Base-by-base conservation (phyloP, 2,329 filamentous ascomycete genomes). In the Aspergillus neotritici region DNA sequence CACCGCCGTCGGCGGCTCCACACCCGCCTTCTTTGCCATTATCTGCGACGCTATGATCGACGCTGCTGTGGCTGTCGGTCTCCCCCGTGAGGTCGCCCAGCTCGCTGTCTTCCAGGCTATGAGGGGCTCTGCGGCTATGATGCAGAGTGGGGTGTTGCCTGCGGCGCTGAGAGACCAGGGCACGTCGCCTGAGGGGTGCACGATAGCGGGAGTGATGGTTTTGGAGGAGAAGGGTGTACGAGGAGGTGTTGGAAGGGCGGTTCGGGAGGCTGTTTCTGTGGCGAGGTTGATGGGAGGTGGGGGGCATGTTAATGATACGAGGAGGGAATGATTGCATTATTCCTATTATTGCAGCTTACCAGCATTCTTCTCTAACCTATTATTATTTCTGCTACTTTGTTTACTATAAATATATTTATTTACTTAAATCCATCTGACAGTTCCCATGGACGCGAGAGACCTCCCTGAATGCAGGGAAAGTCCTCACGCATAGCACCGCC, bases 61-160 rank as follows among this genome's bases (percentile, higher is more conserved):
- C 54, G 80, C 79, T 0, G 79, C 73, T 2, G 78, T 83, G 2
- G 79, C 79, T 0, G 81, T 82, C 69, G 80, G 80, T 1, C 54
- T 83, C 13, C 79, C 78, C 1, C 61, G 78, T 13, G 74, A 76
- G 3, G 72, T 82, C 54, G 78, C 79, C 2, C 75, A 80, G 52
- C 55, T 74, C 5, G 82, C 82, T 78, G 76, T 79, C 41, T 76
- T 78, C 5, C 80, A 83, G 66, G 76, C 76, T 0, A 78, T 83
- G 73, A 68, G 72, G 46, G 80, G 80, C 3, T 78, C 78, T 0
- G 74, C 78, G 6, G 75, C 70, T 0, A 62, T 84, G 62, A 70
- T 84, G 17, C 66, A 79, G 41, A 69, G 67, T 41, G 78, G 78
- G 11, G 75, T 81, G 58, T 78, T 82, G 61, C 79, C 79, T 2